Percentiles rank a stretch among this genome's conserved stretches.
Evolutionary conservation across 2,329 filamentous ascomycete genomes (phyloP).

Genomic region (Nothophoma quercina): DNA sequence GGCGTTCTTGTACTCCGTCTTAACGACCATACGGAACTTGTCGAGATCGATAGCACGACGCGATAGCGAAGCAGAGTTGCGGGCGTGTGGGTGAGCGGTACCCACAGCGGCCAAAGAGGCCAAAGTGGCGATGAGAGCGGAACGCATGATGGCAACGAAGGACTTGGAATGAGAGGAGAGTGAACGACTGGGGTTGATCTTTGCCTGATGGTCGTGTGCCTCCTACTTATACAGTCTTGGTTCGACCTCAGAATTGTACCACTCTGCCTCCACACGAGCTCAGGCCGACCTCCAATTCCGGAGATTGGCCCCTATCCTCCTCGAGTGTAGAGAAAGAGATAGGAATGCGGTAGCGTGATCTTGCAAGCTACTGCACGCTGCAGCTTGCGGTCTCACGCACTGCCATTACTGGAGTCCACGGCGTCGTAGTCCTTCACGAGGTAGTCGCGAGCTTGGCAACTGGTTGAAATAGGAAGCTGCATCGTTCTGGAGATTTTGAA

Average conservation of each 20-base stretch:
- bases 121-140: constrained; percentile 40
- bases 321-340: constrained; percentile 5
- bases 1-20: constrained; percentile 34
- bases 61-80: constrained; percentile 24
- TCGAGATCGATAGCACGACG: constrained; percentile 41
- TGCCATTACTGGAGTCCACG: constrained; percentile 11
- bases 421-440: constrained; percentile 13
- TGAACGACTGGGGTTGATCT: constrained; percentile 20
- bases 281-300: constrained; percentile 6
- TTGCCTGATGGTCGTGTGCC: background rate
- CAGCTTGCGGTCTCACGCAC: constrained; percentile 12
- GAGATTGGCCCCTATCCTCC: constrained; percentile 9
- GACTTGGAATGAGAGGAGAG: constrained; percentile 21
- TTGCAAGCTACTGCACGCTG: constrained; percentile 8
- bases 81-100: constrained; percentile 33
- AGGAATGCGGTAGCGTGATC: constrained; percentile 17
- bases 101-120: constrained; percentile 36
- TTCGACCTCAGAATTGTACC: too few relatives aligned
- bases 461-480: constrained; percentile 17
- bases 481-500: constrained; percentile 3
- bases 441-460: constrained; percentile 11
- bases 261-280: background rate
- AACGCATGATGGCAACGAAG: constrained; percentile 37
- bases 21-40: constrained; percentile 40
- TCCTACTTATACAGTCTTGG: constrained; percentile 13